Percentiles rank a stretch among this genome's conserved stretches.
Evolutionary conservation across 495 filamentous ascomycete species (phyloP).

Genomic region (Neohortaea acidophila): DNA sequence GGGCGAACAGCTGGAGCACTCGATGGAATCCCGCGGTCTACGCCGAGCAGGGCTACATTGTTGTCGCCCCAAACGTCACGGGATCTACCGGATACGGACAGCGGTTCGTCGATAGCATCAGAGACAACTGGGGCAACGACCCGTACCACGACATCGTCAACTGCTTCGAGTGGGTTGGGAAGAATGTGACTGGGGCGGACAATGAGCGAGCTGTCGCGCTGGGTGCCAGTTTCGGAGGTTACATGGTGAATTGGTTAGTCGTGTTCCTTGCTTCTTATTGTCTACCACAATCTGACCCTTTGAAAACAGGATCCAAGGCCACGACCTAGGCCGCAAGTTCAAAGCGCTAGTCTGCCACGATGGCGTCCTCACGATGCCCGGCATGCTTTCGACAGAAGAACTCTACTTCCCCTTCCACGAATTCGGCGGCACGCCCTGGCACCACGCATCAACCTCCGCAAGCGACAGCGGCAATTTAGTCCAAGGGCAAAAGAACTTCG

Average conservation of each 20-base stretch:
- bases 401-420: conserved; percentile 29
- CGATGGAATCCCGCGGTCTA: conserved; percentile 39
- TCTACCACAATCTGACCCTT: background rate
- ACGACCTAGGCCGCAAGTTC: conserved; percentile 36
- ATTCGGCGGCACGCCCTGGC: conserved; percentile 34
- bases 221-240: conserved; percentile 38
- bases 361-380: conserved; percentile 33
- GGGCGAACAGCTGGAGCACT: conserved; percentile 35
- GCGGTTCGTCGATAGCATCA: conserved; percentile 33
- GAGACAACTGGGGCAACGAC: conserved; percentile 36
- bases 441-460: conserved; percentile 15
- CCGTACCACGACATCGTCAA: conserved; percentile 43
- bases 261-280: background rate
- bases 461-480: background rate
- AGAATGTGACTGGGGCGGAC: conserved; percentile 36
- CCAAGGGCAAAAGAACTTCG: conserved; percentile 54
- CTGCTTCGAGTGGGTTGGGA: conserved; percentile 34
- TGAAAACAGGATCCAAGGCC: conserved; percentile 33
- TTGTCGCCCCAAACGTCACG: conserved; percentile 39
- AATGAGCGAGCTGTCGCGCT: conserved; percentile 35
- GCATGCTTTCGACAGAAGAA: conserved; percentile 40
- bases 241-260: conserved; percentile 29
- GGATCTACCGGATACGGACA: conserved; percentile 38
- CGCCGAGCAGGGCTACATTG: conserved; percentile 44
- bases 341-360: conserved; percentile 56